Evolutionary conservation across 768 basidiomycete species (phyloP).

Genomic region (Suillus discolor): DNA sequence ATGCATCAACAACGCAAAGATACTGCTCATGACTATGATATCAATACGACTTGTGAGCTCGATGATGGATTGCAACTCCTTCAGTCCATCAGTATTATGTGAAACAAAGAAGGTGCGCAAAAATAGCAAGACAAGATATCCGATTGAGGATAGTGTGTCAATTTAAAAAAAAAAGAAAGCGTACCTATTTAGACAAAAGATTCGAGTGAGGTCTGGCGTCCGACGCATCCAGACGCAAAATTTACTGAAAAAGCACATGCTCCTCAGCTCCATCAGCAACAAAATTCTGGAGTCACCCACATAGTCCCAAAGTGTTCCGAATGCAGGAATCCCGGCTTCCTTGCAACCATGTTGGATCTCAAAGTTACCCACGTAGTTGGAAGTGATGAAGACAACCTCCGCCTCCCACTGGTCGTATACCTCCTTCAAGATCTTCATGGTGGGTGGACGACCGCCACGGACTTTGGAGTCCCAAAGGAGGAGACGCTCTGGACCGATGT

Average conservation of each 20-base stretch:
- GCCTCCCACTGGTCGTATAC: constrained; percentile 70
- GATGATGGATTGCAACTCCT: no score
- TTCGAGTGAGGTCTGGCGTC: neutral
- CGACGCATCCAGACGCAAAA: constrained; percentile 9
- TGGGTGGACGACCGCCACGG: constrained; percentile 74
- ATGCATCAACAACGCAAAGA: no score
- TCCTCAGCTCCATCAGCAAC: constrained; percentile 7
- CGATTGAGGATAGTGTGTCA: no score
- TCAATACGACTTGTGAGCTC: no score
- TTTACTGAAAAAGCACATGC: constrained; percentile 24
- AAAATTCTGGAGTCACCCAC: constrained; percentile 26
- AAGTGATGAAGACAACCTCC: constrained; percentile 84
- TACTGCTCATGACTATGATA: no score
- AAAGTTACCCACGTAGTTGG: constrained; percentile 75
- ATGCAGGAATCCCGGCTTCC: constrained; percentile 64
- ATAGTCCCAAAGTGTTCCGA: constrained; percentile 76
- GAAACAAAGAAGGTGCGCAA: no score
- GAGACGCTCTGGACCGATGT: constrained; percentile 73
- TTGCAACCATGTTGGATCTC: constrained; percentile 84
- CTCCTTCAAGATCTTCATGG: constrained; percentile 75
- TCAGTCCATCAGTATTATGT: no score
- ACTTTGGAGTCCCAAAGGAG: constrained; percentile 78
- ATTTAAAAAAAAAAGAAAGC: no score
- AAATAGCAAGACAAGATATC: no score
- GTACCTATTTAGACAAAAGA: no score